A percentile compares a stretch with the other conserved stretches of the same genome.
Conservation (phyloP, 2,329 filamentous ascomycete genomes). For the Diatrype stigma region DNA sequence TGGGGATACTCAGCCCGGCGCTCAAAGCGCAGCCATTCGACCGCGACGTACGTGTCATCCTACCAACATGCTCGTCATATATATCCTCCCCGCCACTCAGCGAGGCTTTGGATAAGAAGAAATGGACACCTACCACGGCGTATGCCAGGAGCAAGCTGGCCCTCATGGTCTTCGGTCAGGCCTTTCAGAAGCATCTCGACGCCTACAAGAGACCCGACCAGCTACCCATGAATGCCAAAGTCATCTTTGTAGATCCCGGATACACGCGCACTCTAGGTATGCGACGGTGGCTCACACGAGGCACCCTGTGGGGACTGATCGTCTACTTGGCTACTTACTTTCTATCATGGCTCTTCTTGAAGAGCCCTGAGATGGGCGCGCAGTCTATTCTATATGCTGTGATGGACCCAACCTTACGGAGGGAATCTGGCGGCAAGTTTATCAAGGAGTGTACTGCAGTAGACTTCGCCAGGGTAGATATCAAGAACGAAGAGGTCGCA, state of each 20-base stretch:
- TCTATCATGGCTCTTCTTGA: constrained; percentile 82
- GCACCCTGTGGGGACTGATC: constrained; percentile 73
- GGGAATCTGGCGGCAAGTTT: constrained; percentile 62
- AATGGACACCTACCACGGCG: constrained; percentile 52
- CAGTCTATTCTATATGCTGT: constrained; percentile 82
- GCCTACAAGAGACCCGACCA: constrained; percentile 80
- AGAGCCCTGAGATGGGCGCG: constrained; percentile 76
- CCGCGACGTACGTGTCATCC: constrained; percentile 83
- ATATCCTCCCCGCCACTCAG: constrained; percentile 68
- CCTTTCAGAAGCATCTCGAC: constrained; percentile 89
- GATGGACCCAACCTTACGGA: constrained; percentile 72
- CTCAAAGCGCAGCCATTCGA: constrained; percentile 89
- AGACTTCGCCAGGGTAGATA: constrained; percentile 65
- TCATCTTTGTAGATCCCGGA: constrained; percentile 85
- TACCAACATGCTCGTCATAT: constrained; percentile 85
- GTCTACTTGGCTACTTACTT: constrained; percentile 76
- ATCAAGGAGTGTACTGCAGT: constrained; percentile 87
- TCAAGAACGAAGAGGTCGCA: constrained; percentile 73
- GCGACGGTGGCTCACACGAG: constrained; percentile 79
- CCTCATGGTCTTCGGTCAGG: constrained; percentile 81
- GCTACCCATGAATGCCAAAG: constrained; percentile 74
- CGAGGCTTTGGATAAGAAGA: constrained; percentile 44
- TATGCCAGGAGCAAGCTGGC: constrained; percentile 71
- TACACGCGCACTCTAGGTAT: constrained; percentile 81
- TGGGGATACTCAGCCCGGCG: constrained; percentile 87